Evolutionary conservation across 2,329 filamentous ascomycete genomes (phyloP).

Genomic region (Beauveria scarabaeidicola): DNA sequence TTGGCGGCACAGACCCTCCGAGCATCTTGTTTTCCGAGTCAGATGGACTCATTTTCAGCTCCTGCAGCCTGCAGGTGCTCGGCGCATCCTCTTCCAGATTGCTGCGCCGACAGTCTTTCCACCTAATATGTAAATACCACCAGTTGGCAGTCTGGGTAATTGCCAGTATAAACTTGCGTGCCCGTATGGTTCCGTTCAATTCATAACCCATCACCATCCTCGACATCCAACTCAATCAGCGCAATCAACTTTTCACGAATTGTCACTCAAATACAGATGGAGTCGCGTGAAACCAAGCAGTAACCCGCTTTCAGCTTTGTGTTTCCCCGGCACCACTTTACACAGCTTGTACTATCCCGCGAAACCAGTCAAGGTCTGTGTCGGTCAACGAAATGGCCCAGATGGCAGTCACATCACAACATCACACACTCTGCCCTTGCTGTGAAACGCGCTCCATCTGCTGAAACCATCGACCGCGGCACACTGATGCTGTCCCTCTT

Average conservation of each 20-base stretch:
- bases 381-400: background rate
- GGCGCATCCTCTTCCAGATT: background rate
- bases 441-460: background rate
- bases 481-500: background rate
- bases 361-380: background rate
- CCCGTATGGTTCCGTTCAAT: no score
- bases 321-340: background rate
- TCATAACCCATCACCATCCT: no score
- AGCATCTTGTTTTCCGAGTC: background rate
- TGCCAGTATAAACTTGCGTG: no score
- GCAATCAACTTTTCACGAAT: no score
- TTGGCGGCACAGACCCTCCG: background rate
- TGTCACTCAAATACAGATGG: no score
- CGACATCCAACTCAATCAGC: no score
- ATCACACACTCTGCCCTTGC: background rate
- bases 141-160: no score
- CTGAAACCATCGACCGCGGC: background rate
- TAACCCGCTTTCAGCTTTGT: background rate
- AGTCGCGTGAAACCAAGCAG: background rate
- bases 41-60: background rate
- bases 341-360: background rate
- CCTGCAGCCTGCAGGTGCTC: background rate
- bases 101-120: background rate
- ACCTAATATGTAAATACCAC: no score
- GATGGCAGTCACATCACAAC: background rate